These are phyloP conservation scores for Chlorella ohadii DNA, from an alignment of 139 green algal genomes.

Conservation along the genomic window DNA sequence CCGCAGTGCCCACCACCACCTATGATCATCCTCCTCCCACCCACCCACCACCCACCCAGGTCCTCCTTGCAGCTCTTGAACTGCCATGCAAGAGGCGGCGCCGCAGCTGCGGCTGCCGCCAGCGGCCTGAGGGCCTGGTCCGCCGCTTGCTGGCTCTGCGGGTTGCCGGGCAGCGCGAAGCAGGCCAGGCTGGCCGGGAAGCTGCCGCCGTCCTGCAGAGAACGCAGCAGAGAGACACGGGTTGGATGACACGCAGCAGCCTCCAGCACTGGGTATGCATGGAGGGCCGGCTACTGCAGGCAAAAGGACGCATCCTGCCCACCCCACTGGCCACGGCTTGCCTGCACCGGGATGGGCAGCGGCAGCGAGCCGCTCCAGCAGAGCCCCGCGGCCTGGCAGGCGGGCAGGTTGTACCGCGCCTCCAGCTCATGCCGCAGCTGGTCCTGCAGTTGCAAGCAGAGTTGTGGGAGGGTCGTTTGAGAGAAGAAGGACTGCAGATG, in stretches of 20 bases:
- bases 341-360: not conserved
- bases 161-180: conserved; percentile 7
- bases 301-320: no score
- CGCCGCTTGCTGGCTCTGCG: not conserved
- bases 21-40: no score
- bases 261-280: no score
- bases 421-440: not conserved
- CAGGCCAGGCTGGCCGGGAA: not conserved
- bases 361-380: not conserved
- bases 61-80: no score
- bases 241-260: not conserved
- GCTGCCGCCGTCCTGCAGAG: not conserved
- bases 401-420: not conserved
- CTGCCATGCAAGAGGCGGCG: not conserved
- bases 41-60: no score
- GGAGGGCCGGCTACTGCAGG: no score
- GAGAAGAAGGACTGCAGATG: no score
- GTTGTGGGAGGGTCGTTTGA: not conserved
- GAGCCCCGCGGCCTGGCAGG: not conserved
- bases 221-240: not conserved
- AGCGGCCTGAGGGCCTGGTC: not conserved
- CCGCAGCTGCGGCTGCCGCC: not conserved
- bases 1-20: no score
- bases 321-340: no score
- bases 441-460: not conserved